Base-by-base conservation (phyloP, 2,329 filamentous ascomycete genomes). In the Waltergamsia citrina region DNA sequence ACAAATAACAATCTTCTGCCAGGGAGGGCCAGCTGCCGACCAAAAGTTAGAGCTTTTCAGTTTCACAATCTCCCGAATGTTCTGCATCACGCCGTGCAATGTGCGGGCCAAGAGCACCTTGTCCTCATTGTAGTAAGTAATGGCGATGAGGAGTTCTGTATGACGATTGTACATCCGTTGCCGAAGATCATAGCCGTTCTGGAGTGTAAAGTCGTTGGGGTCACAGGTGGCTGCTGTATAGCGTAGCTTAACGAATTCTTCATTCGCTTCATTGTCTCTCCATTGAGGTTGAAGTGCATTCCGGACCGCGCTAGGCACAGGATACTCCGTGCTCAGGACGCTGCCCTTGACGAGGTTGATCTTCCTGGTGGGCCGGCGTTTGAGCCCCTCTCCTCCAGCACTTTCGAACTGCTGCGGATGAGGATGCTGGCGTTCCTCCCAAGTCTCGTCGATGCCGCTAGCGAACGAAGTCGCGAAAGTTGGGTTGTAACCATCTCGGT, bases 111-210 rank as follows among this genome's bases (percentile, higher is more conserved):
- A 83, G 41, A 94, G 69, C 19, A 81, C 76, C 69, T 94, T 94
- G 66, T 94, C 87, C 69, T 94, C 87, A 63, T 94, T 94, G 69
- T 94, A 94, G 67, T 94, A 94, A 38, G 87, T 94, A 48, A 94
- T 85, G 48, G 87, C 87, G 57, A 94, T 94, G 41, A 94, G 71
- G 43, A 94, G 67, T 63, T 94, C 87, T 4, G 87, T 94, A 59
- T 94, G 87, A 45, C 87, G 76, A 69, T 94, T 94, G 66, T 94
- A 94, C 86, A 94, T 94, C 44, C 85, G 80, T 16, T 87, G 85
- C 25, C 87, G 83, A 53, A 94, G 69, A 65, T 94, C 92, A 71
- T 94, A 94, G 50, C 87, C 87, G 57, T 94, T 94, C 68, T 93
- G 90, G 42, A 94, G 71, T 3, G 87, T 94, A 59, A 94, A 94